Evolutionary conservation across 495 filamentous ascomycete species (phyloP), one percentile per base, ranked within the genome.

Genomic region (Xylaria grammica): DNA sequence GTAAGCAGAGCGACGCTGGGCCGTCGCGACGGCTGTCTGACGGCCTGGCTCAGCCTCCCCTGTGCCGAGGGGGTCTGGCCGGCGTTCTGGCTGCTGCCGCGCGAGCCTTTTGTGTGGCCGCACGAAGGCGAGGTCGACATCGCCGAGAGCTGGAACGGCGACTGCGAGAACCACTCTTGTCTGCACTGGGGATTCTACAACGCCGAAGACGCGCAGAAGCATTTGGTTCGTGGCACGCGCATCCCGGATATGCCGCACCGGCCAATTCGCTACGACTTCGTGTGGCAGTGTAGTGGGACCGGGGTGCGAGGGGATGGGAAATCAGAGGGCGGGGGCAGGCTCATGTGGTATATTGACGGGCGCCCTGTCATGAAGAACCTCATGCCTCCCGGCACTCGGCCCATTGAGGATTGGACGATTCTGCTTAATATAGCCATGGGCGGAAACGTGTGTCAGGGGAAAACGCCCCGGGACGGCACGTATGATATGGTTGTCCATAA

Each of bases 71-170:
- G 80, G 0, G 77, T 82, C 19, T 71, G 69, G 69, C 80, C 78
- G 1, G 80, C 80, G 2, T 80, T 78, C 59, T 82, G 80, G 80
- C 69, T 80, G 9, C 67, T 82, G 4, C 78, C 80, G 4, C 66
- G 66, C 4, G 74, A 81, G 54, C 79, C 78, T 0, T 81, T 81
- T 48, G 62, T 65, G 56, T 89, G 86, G 86, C 86, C 86, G 22
- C 79, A 76, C 29, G 79, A 81, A 46, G 86, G 85, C 63, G 85
- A 89, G 69, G 81, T 87, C 60, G 87, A 90, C 63, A 85, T 89
- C 60, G 84, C 89, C 51, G 87, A 90, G 64, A 73, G 57, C 32
- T 77, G 75, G 75, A 77, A 77, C 34, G 73, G 71, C 0, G 77
- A 80, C 22, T 63, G 65, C 22, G 65, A 74, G 53, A 82, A 81